Evolutionary conservation across 148 eudicot genomes (phyloP).

Genomic region (Hydrangea macrophylla): DNA sequence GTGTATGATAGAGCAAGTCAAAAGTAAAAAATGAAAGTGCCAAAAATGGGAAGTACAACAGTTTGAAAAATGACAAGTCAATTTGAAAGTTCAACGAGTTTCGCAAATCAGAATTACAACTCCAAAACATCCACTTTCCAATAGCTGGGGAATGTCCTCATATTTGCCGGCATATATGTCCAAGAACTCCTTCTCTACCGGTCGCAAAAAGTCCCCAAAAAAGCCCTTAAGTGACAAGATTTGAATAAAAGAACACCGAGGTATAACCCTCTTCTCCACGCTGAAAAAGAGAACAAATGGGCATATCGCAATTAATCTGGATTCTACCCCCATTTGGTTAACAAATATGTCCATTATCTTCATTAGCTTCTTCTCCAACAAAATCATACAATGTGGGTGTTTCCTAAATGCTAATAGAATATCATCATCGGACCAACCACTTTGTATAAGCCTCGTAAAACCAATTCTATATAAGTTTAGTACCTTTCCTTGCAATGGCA

Average conservation of each 20-base stretch:
- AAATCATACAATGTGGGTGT: conserved; percentile 16
- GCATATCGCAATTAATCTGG: not conserved
- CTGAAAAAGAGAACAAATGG: conserved; percentile 9
- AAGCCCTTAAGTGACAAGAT: conserved; percentile 5
- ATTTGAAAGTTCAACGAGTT: not conserved
- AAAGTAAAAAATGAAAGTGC: not conserved
- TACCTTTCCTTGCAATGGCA: conserved; percentile 10
- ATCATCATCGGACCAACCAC: conserved; percentile 32
- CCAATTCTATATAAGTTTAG: conserved; percentile 12
- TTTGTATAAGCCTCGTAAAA: conserved; percentile 15
- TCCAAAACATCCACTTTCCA: not conserved
- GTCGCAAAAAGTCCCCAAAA: not conserved
- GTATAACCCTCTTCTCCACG: conserved; percentile 15
- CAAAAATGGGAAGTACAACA: not conserved
- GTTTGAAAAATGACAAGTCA: not conserved
- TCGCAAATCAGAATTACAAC: not conserved
- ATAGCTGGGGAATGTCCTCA: not conserved
- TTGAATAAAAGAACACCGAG: conserved; percentile 14
- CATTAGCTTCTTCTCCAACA: conserved; percentile 16
- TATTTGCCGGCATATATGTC: not conserved
- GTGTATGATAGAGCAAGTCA: not conserved
- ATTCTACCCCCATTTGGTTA: conserved; percentile 11
- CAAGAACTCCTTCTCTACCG: conserved; percentile 3
- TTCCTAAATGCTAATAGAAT: conserved; percentile 21
- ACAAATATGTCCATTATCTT: conserved; percentile 18